Percentiles rank a stretch among this genome's conserved stretches.
phyloP scores from a whole-genome alignment of 495 filamentous ascomycete genomes.

The Penicillium herquei region DNA sequence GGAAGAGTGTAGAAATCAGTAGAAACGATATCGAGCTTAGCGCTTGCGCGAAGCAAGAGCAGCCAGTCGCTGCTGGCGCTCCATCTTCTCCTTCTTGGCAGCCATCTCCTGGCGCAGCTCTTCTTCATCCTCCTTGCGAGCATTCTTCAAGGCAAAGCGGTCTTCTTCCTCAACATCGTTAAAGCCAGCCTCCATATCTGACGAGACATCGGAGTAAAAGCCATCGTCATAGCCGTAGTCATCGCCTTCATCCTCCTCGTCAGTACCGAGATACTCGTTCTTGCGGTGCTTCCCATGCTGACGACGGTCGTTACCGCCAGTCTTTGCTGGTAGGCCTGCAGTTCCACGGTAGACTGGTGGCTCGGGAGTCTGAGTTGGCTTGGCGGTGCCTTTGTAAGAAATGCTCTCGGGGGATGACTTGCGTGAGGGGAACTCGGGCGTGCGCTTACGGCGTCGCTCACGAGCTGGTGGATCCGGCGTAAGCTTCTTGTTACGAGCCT shows the following conservation, averaged over 20 bases:
- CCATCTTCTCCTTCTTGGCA: slow-evolving; percentile 56
- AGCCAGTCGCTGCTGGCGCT: slow-evolving; percentile 51
- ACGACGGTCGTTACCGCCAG: slow-evolving; percentile 34
- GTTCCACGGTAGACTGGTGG: slow-evolving; percentile 59
- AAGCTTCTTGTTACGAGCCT: slow-evolving; percentile 25
- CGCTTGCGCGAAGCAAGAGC: slow-evolving; percentile 44
- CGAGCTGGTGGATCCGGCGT: slow-evolving; percentile 18
- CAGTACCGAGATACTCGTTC: slow-evolving; percentile 49
- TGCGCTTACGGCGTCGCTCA: not conserved
- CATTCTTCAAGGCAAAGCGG: slow-evolving; percentile 43
- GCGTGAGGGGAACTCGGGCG: not conserved
- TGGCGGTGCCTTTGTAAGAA: slow-evolving; percentile 54
- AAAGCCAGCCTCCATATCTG: slow-evolving; percentile 66
- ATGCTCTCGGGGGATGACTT: slow-evolving; percentile 23
- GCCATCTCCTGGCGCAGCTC: slow-evolving; percentile 52
- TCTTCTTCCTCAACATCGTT: slow-evolving; percentile 62
- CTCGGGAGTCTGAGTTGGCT: slow-evolving; percentile 34
- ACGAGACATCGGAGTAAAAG: slow-evolving; percentile 54
- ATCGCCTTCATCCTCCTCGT: slow-evolving; percentile 49
- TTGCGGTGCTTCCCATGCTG: slow-evolving; percentile 34
- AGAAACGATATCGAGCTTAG: slow-evolving; percentile 7
- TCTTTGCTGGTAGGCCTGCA: slow-evolving; percentile 28
- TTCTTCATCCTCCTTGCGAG: slow-evolving; percentile 59
- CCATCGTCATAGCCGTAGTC: slow-evolving; percentile 52
- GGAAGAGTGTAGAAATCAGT: not conserved